Evolutionary conservation across 306 rosid species (phyloP), one percentile per base, ranked within the genome.

Genomic region (cucumber (Cucumis sativus)): DNA sequence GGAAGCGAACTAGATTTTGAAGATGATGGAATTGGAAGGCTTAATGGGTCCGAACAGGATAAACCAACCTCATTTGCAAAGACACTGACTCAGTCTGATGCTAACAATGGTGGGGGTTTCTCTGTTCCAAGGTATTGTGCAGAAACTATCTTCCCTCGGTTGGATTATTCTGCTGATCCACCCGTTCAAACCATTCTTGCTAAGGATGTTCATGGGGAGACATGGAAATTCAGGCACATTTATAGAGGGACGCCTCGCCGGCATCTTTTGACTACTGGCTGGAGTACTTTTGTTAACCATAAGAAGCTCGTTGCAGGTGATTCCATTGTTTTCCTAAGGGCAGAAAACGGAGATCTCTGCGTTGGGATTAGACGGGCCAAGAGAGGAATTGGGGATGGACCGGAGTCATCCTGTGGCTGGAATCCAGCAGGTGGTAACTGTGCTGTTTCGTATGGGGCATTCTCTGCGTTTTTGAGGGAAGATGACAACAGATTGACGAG

Each of bases 221-320:
- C 90, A 4, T 96, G 99, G 99, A 96, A 88, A 61, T 96, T 96
- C 62, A 80, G 96, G 84, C 99, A 96, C 77, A 92, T 96, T 41
- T 96, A 96, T 57, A 70, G 99, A 77, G 99, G 99, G 82, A 96
- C 98, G 6, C 99, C 99, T 0, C 52, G 97, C 88, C 84, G 99
- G 77, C 98, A 96, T 82, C 88, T 96, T 18, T 88, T 96, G 91
- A 96, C 99, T 0, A 96, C 99, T 0, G 99, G 99, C 2, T 96
- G 99, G 99, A 92, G 96, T 85, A 89, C 88, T 61, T 96, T 96
- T 83, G 99, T 96, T 61, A 92, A 92, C 83, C 93, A 90, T 14
- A 96, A 96, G 85, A 96, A 87, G 88, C 98, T 96, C 15, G 86
- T 92, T 51, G 97, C 98, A 0, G 99, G 99, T 47, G 99, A 96